Conservation (phyloP, 148 eudicot genomes). For the Polygonum maritimum region DNA sequence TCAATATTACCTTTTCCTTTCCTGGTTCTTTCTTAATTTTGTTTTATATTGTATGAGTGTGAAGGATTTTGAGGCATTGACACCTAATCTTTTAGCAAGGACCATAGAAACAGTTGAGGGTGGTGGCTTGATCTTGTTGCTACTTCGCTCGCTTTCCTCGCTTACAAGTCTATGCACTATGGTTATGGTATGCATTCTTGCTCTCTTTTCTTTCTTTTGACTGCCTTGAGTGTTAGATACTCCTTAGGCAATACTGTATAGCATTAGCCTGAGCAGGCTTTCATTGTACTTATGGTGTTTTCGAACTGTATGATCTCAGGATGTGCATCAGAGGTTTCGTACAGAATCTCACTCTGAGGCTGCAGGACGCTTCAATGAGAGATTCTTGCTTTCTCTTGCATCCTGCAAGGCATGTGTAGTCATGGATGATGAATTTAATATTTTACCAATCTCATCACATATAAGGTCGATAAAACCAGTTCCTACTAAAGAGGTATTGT, state of each 20-base stretch:
- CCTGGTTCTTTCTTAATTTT: slow-evolving; percentile 6
- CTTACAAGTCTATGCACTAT: slow-evolving; percentile 84
- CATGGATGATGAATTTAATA: slow-evolving; percentile 91
- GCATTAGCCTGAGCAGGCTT: background rate
- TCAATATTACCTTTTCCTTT: background rate
- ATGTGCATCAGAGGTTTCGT: slow-evolving; percentile 90
- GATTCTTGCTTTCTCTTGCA: slow-evolving; percentile 80
- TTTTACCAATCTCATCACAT: slow-evolving; percentile 91
- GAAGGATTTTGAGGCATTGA: slow-evolving; percentile 96
- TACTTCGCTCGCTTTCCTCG: slow-evolving; percentile 78
- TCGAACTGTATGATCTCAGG: slow-evolving; percentile 33
- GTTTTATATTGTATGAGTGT: slow-evolving; percentile 5
- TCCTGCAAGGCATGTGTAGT: slow-evolving; percentile 82
- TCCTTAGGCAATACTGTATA: background rate
- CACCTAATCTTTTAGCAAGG: slow-evolving; percentile 92
- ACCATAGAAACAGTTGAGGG: slow-evolving; percentile 98
- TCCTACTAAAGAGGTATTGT: slow-evolving; percentile 63
- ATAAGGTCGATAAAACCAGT: slow-evolving; percentile 61
- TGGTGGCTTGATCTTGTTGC: slow-evolving; percentile 77
- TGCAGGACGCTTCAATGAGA: slow-evolving; percentile 87
- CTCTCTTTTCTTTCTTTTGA: slow-evolving; percentile 3
- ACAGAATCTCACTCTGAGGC: slow-evolving; percentile 82
- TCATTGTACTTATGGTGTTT: background rate
- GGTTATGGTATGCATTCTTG: slow-evolving; percentile 65
- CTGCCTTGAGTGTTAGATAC: background rate